phyloP scores from a whole-genome alignment of 306 rosid genomes.

The Spatholobus suberectus region DNA sequence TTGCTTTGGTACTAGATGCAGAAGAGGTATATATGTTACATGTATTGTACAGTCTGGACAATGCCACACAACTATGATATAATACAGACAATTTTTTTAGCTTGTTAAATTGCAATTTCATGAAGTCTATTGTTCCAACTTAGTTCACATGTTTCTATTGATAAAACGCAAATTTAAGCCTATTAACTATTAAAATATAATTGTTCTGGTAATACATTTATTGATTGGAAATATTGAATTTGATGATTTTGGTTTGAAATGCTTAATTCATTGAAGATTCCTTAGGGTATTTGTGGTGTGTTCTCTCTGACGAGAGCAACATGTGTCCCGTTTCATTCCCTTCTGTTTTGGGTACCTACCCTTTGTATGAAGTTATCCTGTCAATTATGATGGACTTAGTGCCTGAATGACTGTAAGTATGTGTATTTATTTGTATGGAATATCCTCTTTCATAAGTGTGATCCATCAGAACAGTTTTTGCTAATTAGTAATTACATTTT shows the following conservation, averaged over 20 bases:
- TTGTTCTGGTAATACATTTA: slow-evolving; percentile 32
- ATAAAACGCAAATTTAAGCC: not conserved
- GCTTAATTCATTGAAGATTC: slow-evolving; percentile 24
- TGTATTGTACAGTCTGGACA: slow-evolving; percentile 21
- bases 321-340: slow-evolving; percentile 11
- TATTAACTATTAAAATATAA: slow-evolving; percentile 18
- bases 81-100: not conserved
- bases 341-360: not conserved
- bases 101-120: slow-evolving; percentile 21
- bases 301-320: slow-evolving; percentile 14
- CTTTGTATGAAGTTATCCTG: slow-evolving; percentile 24
- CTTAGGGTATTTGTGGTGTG: not conserved
- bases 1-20: slow-evolving; percentile 95
- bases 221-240: slow-evolving; percentile 16
- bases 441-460: not conserved
- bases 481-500: slow-evolving; percentile 3
- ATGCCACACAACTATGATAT: slow-evolving; percentile 19
- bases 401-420: slow-evolving; percentile 20
- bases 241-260: slow-evolving; percentile 22
- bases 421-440: not conserved
- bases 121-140: slow-evolving; percentile 1
- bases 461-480: slow-evolving; percentile 10
- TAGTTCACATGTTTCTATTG: slow-evolving; percentile 18
- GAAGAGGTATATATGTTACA: slow-evolving; percentile 68
- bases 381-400: slow-evolving; percentile 35